Conservation (phyloP, 2,329 filamentous ascomycete species). For the Hypocreales sp. region DNA sequence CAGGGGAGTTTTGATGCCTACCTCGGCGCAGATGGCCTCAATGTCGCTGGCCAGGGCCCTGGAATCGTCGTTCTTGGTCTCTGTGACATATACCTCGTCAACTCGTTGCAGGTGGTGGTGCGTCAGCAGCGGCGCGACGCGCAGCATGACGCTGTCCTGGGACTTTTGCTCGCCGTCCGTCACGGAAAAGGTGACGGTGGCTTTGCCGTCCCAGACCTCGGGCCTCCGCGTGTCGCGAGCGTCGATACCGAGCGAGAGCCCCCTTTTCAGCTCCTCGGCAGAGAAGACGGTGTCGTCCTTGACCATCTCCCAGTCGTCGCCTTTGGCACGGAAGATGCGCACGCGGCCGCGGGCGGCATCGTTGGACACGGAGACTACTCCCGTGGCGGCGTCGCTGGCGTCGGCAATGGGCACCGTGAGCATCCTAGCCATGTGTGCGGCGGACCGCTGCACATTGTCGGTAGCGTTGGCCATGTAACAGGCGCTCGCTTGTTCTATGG, state of each 20-base stretch:
- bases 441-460: constrained; percentile 13
- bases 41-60: constrained; percentile 3
- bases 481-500: too few relatives aligned
- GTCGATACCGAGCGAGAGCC: constrained; percentile 19
- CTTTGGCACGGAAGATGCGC: constrained; percentile 11
- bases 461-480: constrained; percentile 22
- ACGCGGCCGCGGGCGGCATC: constrained; percentile 6
- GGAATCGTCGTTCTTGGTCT: constrained; percentile 3
- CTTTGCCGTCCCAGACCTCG: constrained; percentile 12
- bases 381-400: constrained; percentile 6
- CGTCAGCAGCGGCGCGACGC: constrained; percentile 18
- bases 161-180: constrained; percentile 5
- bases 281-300: constrained; percentile 13
- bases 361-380: constrained; percentile 5
- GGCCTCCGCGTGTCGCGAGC: constrained; percentile 11
- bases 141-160: constrained; percentile 14
- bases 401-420: constrained; percentile 13
- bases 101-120: constrained; percentile 20
- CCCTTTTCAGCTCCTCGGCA: constrained; percentile 10
- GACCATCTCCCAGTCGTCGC: constrained; percentile 11
- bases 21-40: background rate
- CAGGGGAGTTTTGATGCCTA: constrained; percentile 5
- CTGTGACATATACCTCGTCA: constrained; percentile 10
- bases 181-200: constrained; percentile 13
- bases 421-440: constrained; percentile 15